These are phyloP conservation scores for Scolecobasidium constrictum DNA, from an alignment of 2,329 filamentous ascomycete genomes.

Conservation along the genomic window DNA sequence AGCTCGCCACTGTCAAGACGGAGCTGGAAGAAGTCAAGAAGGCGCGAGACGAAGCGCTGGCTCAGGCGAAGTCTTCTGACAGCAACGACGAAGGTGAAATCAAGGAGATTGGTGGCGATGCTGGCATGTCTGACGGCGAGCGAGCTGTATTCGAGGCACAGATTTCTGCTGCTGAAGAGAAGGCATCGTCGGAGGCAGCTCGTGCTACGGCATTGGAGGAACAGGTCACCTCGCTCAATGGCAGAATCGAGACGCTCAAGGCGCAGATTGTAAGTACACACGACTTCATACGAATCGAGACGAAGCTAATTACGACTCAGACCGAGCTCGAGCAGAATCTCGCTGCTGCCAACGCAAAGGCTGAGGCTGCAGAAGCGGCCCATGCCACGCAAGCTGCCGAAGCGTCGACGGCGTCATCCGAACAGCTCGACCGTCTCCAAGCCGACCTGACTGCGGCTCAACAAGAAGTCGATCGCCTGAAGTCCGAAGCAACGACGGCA, in stretches of 20 bases:
- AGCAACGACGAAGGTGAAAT: too few species aligned
- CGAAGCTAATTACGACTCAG: conserved; percentile 13
- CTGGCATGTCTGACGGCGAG: conserved; percentile 19
- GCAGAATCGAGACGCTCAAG: conserved; percentile 54
- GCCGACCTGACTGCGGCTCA: conserved; percentile 32
- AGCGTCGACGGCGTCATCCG: conserved; percentile 12
- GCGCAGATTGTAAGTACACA: conserved; percentile 37
- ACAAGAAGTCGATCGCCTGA: conserved; percentile 34
- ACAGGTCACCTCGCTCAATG: conserved; percentile 42
- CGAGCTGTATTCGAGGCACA: conserved; percentile 24
- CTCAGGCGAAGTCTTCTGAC: conserved; percentile 20
- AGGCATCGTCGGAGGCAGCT: conserved; percentile 26
- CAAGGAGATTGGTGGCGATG: too few species aligned
- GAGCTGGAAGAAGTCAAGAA: conserved; percentile 53
- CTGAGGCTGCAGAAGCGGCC: conserved; percentile 18
- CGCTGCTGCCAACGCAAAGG: conserved; percentile 21
- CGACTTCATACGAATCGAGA: neutral
- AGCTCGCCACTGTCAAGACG: conserved; percentile 41
- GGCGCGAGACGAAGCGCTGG: conserved; percentile 53
- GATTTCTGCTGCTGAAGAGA: conserved; percentile 28
- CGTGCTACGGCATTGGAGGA: conserved; percentile 23
- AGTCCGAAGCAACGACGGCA: conserved; percentile 16
- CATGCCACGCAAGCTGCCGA: conserved; percentile 5
- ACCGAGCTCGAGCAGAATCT: conserved; percentile 29
- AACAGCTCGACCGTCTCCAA: conserved; percentile 24